Evolutionary conservation across 352 stramenopile genomes (phyloP).

Genomic region (Thalassiosira livingstoniorum): DNA sequence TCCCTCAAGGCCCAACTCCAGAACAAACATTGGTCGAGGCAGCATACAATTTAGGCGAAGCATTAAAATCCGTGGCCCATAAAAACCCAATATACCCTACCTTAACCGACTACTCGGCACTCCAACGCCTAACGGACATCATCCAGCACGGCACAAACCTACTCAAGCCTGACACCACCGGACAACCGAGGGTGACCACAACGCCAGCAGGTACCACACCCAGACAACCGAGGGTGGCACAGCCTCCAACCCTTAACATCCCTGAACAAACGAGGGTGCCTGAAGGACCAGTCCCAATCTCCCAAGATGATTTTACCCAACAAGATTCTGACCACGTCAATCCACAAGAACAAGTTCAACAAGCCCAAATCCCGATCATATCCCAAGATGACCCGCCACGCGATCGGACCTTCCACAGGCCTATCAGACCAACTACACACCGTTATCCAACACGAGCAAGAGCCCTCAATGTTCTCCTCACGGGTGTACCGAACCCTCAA

Average conservation of each 20-base stretch:
- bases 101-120: background rate
- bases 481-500: too few species aligned
- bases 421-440: background rate
- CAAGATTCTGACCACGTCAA: too few species aligned
- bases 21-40: conserved; percentile 3
- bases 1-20: background rate
- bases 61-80: background rate
- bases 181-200: background rate
- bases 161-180: background rate
- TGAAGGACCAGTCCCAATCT: too few species aligned
- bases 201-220: background rate
- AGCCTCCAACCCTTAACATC: background rate
- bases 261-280: too few species aligned
- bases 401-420: background rate
- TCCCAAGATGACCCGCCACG: background rate
- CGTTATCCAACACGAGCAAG: background rate
- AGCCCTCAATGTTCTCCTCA: background rate
- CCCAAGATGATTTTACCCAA: too few species aligned
- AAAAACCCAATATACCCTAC: background rate
- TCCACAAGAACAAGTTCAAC: too few species aligned
- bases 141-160: background rate
- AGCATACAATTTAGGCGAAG: background rate
- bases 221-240: background rate
- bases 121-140: background rate
- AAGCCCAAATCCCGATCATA: background rate